A percentile compares a stretch with the other conserved stretches of the same genome.
Evolutionary conservation across 1,284 basidiomycete species (phyloP).

Genomic region (Cutaneotrichosporon dermatis): DNA sequence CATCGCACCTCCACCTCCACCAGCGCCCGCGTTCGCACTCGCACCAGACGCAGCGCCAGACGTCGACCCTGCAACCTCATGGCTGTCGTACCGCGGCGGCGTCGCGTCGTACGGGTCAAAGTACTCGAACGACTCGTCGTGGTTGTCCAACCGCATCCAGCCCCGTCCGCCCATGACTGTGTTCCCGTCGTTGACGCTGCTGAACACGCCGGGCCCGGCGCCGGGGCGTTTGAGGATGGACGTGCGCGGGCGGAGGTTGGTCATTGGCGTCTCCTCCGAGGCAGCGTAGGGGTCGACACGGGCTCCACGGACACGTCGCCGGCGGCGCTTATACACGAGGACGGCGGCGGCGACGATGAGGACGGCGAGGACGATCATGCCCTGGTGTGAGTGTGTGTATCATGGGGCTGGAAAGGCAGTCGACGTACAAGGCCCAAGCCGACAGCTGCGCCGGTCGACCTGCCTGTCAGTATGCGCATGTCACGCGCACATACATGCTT

Average conservation of each 20-base stretch:
- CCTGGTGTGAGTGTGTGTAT: neutral
- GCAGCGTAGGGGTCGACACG: neutral
- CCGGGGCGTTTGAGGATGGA: constrained; percentile 2
- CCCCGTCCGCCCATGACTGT: neutral
- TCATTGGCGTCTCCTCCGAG: neutral
- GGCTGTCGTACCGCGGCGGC: neutral
- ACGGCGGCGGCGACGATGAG: neutral
- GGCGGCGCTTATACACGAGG: neutral
- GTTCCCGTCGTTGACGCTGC: neutral
- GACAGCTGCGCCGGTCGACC: neutral
- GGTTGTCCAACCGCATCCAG: neutral
- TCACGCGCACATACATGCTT: too few relatives aligned
- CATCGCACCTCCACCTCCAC: too few relatives aligned
- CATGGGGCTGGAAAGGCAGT: too few relatives aligned
- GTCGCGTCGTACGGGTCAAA: neutral
- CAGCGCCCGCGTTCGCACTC: too few relatives aligned
- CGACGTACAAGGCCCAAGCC: neutral
- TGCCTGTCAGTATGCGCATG: neutral
- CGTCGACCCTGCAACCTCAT: too few relatives aligned
- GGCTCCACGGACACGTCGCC: neutral
- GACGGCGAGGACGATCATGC: neutral
- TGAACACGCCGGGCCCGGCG: neutral
- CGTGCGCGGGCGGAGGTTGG: neutral
- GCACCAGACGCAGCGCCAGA: too few relatives aligned
- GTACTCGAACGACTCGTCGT: neutral